Conservation (phyloP, 1,284 basidiomycete genomes). For the Apiotrichum brassicae region DNA sequence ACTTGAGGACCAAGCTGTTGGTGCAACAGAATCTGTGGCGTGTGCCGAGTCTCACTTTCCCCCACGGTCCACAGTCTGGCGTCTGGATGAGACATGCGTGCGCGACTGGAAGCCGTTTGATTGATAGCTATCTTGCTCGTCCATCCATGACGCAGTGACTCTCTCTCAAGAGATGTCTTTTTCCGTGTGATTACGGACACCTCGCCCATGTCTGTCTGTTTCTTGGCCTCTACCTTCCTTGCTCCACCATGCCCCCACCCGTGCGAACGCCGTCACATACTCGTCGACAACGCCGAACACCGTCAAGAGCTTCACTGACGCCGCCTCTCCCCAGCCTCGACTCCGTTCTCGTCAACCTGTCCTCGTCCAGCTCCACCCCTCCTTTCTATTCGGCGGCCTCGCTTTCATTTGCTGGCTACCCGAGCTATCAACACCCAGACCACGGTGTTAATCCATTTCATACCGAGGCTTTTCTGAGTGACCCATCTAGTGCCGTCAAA, state of each 20-base stretch:
- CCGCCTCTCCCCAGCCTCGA: slow-evolving; percentile 18
- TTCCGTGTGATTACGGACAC: no score
- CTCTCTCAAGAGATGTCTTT: no score
- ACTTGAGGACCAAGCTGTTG: no score
- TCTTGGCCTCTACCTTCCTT: neutral
- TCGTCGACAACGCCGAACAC: slow-evolving; percentile 1
- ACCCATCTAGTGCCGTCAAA: slow-evolving; percentile 18
- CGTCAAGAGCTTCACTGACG: slow-evolving; percentile 13
- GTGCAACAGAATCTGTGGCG: no score
- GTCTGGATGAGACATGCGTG: no score
- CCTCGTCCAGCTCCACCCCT: slow-evolving; percentile 25
- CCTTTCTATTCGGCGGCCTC: slow-evolving; percentile 2
- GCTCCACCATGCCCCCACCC: neutral
- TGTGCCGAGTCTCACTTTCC: no score
- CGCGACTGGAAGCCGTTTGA: no score
- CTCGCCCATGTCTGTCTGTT: neutral
- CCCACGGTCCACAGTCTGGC: no score
- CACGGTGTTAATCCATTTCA: slow-evolving; percentile 4
- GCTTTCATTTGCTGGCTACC: neutral
- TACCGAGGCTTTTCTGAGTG: slow-evolving; percentile 13
- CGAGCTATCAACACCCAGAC: slow-evolving; percentile 5
- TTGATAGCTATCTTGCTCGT: no score
- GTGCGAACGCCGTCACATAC: slow-evolving; percentile 1
- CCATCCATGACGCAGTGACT: no score
- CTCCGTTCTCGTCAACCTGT: slow-evolving; percentile 21